Base-by-base conservation (phyloP, 768 basidiomycete genomes). In the Rhodotorula toruloides region DNA sequence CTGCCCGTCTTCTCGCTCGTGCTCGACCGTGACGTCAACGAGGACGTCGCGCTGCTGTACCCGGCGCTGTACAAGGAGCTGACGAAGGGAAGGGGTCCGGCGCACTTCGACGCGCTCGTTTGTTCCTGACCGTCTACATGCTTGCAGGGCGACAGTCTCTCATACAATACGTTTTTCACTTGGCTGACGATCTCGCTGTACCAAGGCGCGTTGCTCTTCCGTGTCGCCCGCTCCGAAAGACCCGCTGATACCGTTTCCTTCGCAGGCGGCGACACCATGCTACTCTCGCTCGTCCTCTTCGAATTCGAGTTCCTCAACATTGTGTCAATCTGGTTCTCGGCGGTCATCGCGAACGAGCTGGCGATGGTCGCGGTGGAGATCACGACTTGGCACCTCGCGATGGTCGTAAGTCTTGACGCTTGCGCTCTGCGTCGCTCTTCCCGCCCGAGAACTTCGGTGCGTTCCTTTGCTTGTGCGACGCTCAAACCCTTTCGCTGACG, bases 321-420 rank as follows among this genome's bases (percentile, higher is more conserved):
- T 65, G 96, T 99, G 37, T 88, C 94, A n/a, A 99, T 98, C 72
- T 98, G 94, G 1, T 99, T 96, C 77, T 96, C 93, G 2, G 90
- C 96, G 1, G 81, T 98, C 62, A 85, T 99, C 70, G 81, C 98
- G 34, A 99, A 99, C 76, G 96, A 98, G 76, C 84, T 99, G 56
- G 91, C 98, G 79, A 99, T 98, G 96, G 96, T 98, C 52, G 92
- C 93, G 4, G 78, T 98, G 72, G 93, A 98, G 78, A 92, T 98
- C 65, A 98, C 93, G 6, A 97, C 90, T 68, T 99, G 94, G 94
- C 96, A 99, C 78, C 74, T 85, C 8, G 96, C 96, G 78, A 98
- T 98, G 94, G 83, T 93, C 58, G 80, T 94, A 96, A 76, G 80
- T 98, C 42, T 88, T 87, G 40, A 98, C 96, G 0, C 82, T 94